phyloP scores from a whole-genome alignment of 257 asterid genomes.

The Rauvolfia tetraphylla region DNA sequence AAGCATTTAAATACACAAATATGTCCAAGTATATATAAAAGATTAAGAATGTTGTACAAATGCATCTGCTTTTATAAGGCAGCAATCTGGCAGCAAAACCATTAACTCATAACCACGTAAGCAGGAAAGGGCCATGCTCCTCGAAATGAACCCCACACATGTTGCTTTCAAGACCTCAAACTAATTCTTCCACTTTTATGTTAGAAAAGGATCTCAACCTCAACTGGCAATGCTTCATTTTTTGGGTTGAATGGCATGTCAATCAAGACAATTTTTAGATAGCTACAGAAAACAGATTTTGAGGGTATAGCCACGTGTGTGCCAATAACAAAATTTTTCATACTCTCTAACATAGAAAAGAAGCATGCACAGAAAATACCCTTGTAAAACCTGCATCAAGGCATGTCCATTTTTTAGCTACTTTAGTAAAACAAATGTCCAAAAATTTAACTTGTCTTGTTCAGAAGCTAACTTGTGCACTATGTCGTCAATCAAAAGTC shows the following conservation, averaged over 20 bases:
- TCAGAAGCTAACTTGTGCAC: not conserved
- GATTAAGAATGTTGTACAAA: not conserved
- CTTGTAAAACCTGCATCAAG: not conserved
- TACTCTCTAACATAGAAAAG: not conserved
- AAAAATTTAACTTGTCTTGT: not conserved
- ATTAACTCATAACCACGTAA: not conserved
- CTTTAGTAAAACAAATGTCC: not conserved
- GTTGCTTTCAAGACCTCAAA: not conserved
- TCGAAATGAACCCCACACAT: not conserved
- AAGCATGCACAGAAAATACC: not conserved
- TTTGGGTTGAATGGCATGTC: not conserved
- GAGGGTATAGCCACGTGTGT: not conserved
- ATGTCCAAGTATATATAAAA: not conserved
- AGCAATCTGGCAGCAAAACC: not conserved
- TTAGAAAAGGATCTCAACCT: not conserved
- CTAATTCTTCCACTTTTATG: not conserved
- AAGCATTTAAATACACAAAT: not conserved
- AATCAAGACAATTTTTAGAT: not conserved
- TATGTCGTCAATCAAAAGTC: constrained; percentile 1
- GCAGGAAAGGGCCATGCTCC: not conserved
- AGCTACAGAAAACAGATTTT: not conserved
- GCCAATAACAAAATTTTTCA: not conserved
- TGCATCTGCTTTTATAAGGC: not conserved
- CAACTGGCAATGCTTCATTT: not conserved
- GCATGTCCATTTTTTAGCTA: not conserved